Evolutionary conservation across 148 eudicot species (phyloP).

Genomic region (Oxyria digyna): DNA sequence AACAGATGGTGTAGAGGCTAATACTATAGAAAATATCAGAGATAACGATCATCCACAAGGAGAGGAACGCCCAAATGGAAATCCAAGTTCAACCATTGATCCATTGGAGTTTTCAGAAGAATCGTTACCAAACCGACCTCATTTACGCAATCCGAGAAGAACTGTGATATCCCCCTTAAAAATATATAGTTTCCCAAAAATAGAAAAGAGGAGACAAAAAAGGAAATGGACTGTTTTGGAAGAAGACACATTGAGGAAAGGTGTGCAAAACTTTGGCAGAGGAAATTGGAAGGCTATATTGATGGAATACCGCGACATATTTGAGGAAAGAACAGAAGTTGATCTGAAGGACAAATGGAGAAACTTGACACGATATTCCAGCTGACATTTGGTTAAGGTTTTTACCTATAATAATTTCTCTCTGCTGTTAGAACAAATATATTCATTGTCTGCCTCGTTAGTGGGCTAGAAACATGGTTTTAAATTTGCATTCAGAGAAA

Average conservation of each 20-base stretch:
- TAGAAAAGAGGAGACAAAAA: conserved; percentile 25
- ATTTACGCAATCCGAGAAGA: conserved; percentile 33
- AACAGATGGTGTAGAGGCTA: neutral
- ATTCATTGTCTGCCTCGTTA: neutral
- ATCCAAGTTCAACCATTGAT: conserved; percentile 3
- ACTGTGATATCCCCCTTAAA: conserved; percentile 30
- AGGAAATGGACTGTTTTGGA: conserved; percentile 49
- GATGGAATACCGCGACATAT: conserved; percentile 19
- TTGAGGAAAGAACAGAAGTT: conserved; percentile 55
- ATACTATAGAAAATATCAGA: neutral
- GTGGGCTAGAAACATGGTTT: neutral
- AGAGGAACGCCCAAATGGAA: neutral
- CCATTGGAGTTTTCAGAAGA: conserved; percentile 12
- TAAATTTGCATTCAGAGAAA: neutral
- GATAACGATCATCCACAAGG: neutral
- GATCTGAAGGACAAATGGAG: conserved; percentile 96
- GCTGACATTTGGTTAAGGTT: neutral
- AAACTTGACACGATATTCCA: conserved; percentile 26
- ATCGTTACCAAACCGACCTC: conserved; percentile 14
- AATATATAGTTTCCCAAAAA: conserved; percentile 3
- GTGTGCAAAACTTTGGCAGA: conserved; percentile 44
- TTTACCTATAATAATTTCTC: neutral
- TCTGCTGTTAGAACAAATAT: neutral
- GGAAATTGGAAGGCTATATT: conserved; percentile 61
- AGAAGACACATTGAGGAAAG: conserved; percentile 69